phyloP scores from a whole-genome alignment of 2,329 filamentous ascomycete genomes.

The Cladosporium oxysporum region DNA sequence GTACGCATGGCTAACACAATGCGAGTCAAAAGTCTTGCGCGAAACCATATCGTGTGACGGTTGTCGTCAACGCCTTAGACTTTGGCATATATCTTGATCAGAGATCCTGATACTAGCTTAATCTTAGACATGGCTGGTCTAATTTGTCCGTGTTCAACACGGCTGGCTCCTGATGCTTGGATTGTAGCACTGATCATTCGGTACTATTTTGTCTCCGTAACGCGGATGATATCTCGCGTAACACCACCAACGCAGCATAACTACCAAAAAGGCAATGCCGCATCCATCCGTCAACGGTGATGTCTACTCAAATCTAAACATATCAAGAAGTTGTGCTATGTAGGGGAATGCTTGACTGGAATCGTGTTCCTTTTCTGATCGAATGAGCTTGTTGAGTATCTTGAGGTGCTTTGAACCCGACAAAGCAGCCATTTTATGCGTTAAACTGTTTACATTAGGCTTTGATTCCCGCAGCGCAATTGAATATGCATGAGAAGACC shows the following conservation, averaged over 20 bases:
- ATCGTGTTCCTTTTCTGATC: too few species aligned
- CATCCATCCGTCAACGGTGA: neutral
- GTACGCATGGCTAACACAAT: neutral
- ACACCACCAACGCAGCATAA: neutral
- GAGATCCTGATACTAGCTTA: constrained; percentile 25
- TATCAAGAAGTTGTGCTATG: too few species aligned
- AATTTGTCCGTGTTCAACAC: neutral
- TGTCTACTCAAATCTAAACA: neutral
- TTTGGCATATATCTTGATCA: neutral
- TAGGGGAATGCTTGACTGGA: too few species aligned
- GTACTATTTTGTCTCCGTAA: neutral
- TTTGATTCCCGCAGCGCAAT: too few species aligned
- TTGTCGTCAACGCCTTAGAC: neutral
- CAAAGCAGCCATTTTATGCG: too few species aligned
- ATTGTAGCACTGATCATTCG: neutral
- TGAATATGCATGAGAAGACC: too few species aligned
- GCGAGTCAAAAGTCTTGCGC: neutral
- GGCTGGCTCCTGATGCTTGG: neutral
- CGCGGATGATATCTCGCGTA: neutral
- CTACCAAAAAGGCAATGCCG: neutral
- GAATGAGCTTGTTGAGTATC: too few species aligned
- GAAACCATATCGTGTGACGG: neutral
- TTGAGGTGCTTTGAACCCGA: too few species aligned
- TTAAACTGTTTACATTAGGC: too few species aligned
- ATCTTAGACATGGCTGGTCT: neutral